Conservation (phyloP, 23 red algal species). For the Gracilaria domingensis region DNA sequence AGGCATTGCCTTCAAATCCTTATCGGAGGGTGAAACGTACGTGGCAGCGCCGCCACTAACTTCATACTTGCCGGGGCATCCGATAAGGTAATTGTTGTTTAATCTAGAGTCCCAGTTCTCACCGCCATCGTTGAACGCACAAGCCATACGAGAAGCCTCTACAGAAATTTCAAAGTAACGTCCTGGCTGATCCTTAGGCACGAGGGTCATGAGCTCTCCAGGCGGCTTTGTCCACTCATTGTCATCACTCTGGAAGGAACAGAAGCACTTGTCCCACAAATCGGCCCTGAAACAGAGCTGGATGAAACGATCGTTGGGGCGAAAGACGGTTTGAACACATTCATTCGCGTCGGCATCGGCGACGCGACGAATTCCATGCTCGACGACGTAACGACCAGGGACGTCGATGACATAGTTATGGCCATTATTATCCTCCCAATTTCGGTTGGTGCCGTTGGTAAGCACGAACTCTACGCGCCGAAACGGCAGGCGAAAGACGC, state of each 20-base stretch:
- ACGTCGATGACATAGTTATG: constrained; percentile 38
- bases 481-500: constrained; percentile 76
- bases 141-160: constrained; percentile 31
- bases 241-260: constrained; percentile 36
- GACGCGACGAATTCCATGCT: constrained; percentile 78
- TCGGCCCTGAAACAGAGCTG: constrained; percentile 71
- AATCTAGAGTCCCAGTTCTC: constrained; percentile 70
- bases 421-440: constrained; percentile 80
- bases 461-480: constrained; percentile 67
- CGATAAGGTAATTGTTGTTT: constrained; percentile 64
- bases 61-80: constrained; percentile 63
- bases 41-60: constrained; percentile 26
- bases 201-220: constrained; percentile 6
- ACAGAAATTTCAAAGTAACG: constrained; percentile 49
- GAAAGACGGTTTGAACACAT: constrained; percentile 36
- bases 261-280: constrained; percentile 60
- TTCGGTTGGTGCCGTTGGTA: constrained; percentile 66
- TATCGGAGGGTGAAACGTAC: constrained; percentile 59
- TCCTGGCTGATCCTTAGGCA: background rate
- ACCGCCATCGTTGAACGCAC: constrained; percentile 67
- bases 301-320: constrained; percentile 41
- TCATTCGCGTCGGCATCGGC: constrained; percentile 64
- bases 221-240: constrained; percentile 51
- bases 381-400: constrained; percentile 71
- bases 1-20: constrained; percentile 20